phyloP scores from a whole-genome alignment of 768 basidiomycete species.

The Gautieria morchelliformis region DNA sequence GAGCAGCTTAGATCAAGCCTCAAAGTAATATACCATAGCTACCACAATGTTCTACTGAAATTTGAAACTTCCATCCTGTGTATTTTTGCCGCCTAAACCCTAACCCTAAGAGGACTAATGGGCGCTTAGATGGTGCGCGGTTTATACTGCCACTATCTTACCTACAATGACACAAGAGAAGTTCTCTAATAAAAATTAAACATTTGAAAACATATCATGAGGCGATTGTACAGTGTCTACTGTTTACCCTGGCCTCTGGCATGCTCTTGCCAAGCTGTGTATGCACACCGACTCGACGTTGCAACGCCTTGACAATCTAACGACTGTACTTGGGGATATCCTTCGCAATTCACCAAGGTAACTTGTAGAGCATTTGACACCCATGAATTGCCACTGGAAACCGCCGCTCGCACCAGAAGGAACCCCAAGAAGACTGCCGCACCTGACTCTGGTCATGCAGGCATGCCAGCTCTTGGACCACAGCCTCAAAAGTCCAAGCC shows the following conservation, averaged over 20 bases:
- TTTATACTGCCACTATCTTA: too few relatives aligned
- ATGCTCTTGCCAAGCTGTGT: constrained; percentile 27
- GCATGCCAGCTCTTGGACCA: neutral
- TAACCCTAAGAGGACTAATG: too few relatives aligned
- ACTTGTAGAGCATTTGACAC: constrained; percentile 22
- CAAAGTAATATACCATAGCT: too few relatives aligned
- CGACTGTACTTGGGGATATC: constrained; percentile 19
- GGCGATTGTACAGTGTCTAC: constrained; percentile 19
- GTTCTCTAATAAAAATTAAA: too few relatives aligned
- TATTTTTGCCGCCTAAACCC: too few relatives aligned
- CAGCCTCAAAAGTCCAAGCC: constrained; percentile 1
- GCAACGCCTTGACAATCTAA: constrained; percentile 10
- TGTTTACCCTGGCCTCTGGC: constrained; percentile 29
- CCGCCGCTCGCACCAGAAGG: constrained; percentile 19
- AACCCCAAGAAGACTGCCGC: neutral
- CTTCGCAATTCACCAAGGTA: constrained; percentile 24
- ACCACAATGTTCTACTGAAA: too few relatives aligned
- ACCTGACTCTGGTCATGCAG: neutral
- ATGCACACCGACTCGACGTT: constrained; percentile 24
- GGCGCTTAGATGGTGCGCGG: too few relatives aligned
- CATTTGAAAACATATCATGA: too few relatives aligned
- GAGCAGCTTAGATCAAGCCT: too few relatives aligned
- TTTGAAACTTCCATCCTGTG: too few relatives aligned
- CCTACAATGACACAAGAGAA: too few relatives aligned
- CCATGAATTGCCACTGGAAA: constrained; percentile 29